Base-by-base conservation (phyloP, 192 early-diverging fungal genomes). In the Backusella liffmaniae region DNA sequence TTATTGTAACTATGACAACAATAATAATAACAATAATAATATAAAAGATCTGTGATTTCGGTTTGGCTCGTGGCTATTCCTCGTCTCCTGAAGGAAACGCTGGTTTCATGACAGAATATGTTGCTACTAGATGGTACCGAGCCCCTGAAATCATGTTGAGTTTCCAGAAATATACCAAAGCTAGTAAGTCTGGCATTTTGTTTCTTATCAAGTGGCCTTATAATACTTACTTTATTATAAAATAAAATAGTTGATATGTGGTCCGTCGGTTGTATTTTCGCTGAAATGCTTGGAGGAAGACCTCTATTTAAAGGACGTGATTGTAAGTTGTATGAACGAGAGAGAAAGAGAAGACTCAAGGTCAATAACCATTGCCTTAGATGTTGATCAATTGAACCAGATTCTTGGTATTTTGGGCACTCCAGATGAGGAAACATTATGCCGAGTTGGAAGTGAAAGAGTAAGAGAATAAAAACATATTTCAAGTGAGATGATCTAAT, bases 91-190 rank as follows among this genome's bases (percentile, higher is more conserved):
- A 94, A 41, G 87, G 86, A 42, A 93, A 94, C 67, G 90, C 91
- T 72, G 96, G 95, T 2, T 98, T 97, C 79, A 99, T 99, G 95
- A 99, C 98, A 21, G 98, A 99, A 84, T 99, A 99, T 75, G 98
- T 99, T 34, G 98, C 98, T 46, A 99, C 98, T n/a, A 86, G 98
- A 77, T 99, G 97, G 96, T 99, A 98, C 85, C 89, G 98, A 62
- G 96, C 98, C 16, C 98, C 98, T 23, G 98, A 99, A 77, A 95
- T 99, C 76, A 96, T 99, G 94, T 87, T 99, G 49, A 96, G 96
- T 70, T 98, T 98, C 86, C 92, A 95, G 74, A 94, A 89, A 68
- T 99, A 99, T 86, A 98, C 97, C 73, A 99, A 99, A 92, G 97
- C 98, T 34, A 99, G 88, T 88, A 87, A 78, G 87, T 79, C 13